Base-by-base conservation (phyloP, 2,329 filamentous ascomycete genomes). In the Cryphonectria naterciae region DNA sequence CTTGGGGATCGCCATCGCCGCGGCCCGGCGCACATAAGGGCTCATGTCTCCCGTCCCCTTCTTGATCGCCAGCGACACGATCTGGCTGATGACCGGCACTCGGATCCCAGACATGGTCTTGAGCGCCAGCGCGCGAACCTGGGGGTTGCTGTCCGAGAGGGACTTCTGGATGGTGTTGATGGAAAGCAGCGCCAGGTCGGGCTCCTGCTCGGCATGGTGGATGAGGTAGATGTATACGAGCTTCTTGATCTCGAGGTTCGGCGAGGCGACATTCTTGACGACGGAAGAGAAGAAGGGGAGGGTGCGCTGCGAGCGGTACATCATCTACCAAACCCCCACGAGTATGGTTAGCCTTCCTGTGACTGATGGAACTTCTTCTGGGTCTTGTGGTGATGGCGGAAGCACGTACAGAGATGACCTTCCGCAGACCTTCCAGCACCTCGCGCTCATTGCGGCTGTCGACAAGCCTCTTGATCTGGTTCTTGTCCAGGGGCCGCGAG, bases 151-250 rank as follows among this genome's bases (percentile, higher is more conserved):
- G 81, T 99, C 96, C 35, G 94, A 97, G 71, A 99, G 88, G 13
- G 95, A 97, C 82, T 98, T 98, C 79, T 99, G 96, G 76, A 99
- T 98, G 8, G 96, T 97, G 82, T 99, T 99, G 87, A 99, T 98
- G 71, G 95, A 97, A 61, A 99, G 88, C 52, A 99, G 88, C 28
- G 96, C 95, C 62, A 98, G 92, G 81, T 99, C 96, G 70, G 95
- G 96, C 78, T 98, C 96, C 74, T 94, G 90, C 80, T 98, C 96
- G 80, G 96, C 96, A 86, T 99, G 95, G 79, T 97, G 93, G 72
- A 98, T 92, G 73, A 99, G 90, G 82, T 98, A 99, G 79, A 98
- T 97, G 85, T 99, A 99, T 73, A 99, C 96, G 69, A 99, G 90
- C 81, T 98, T 98, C 83, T 98, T 97, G 81, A 98, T 95, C 78